Conservation (phyloP, 2,329 filamentous ascomycete genomes). For the Beauveria sp. region DNA sequence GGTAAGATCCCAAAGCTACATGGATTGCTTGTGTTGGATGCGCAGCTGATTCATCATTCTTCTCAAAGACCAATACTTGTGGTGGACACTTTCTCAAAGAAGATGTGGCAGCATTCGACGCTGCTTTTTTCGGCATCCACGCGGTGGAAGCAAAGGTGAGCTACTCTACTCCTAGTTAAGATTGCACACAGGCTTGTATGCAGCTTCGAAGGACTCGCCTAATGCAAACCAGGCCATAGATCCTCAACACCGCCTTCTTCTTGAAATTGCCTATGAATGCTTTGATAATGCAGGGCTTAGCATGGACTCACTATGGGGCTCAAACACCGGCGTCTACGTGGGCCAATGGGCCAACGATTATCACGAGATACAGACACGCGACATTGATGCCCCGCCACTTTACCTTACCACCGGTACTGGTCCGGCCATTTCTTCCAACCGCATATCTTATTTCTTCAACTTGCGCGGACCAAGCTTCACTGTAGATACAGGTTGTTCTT, state of each 20-base stretch:
- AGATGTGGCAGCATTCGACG: slow-evolving; percentile 20
- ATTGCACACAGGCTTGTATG: neutral
- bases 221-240: neutral
- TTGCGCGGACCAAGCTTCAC: slow-evolving; percentile 28
- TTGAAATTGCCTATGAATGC: slow-evolving; percentile 4
- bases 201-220: neutral
- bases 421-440: slow-evolving; percentile 23
- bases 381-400: slow-evolving; percentile 25
- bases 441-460: slow-evolving; percentile 29
- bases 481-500: slow-evolving; percentile 32
- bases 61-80: slow-evolving; percentile 1
- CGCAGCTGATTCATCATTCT: neutral
- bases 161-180: neutral
- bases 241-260: slow-evolving; percentile 2
- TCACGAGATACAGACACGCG: slow-evolving; percentile 17
- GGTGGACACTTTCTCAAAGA: slow-evolving; percentile 22
- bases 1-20: slow-evolving; percentile 22
- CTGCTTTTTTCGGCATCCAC: slow-evolving; percentile 19
- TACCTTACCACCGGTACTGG: slow-evolving; percentile 25
- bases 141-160: neutral
- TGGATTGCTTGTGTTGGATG: neutral
- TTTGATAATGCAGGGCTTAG: slow-evolving; percentile 11
- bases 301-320: slow-evolving; percentile 13
- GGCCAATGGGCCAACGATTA: slow-evolving; percentile 24
- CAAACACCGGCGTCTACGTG: slow-evolving; percentile 22